Evolutionary conservation across 2,329 filamentous ascomycete genomes (phyloP).

Genomic region (Drechmeria coniospora): DNA sequence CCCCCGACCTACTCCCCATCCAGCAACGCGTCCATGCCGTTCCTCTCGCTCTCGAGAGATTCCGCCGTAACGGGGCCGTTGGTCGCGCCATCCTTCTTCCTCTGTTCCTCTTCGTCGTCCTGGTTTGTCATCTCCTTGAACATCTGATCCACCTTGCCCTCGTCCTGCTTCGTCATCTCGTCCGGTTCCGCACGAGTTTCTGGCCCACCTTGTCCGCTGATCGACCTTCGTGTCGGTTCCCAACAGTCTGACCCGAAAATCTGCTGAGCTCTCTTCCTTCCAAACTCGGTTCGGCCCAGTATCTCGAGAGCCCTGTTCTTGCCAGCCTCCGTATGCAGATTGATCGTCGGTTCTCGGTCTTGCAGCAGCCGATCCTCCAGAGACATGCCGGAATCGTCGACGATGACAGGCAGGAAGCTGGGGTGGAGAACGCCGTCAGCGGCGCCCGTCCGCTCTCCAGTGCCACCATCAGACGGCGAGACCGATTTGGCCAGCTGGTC

Average conservation of each 20-base stretch:
- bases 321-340: conserved; percentile 27
- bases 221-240: conserved; percentile 17
- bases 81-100: conserved; percentile 12
- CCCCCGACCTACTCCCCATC: conserved; percentile 21
- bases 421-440: conserved; percentile 25
- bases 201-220: conserved; percentile 11
- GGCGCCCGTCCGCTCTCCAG: conserved; percentile 22
- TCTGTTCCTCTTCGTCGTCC: conserved; percentile 31
- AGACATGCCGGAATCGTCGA: conserved; percentile 23
- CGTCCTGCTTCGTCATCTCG: conserved; percentile 21
- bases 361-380: conserved; percentile 36
- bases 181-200: conserved; percentile 14
- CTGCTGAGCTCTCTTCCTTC: conserved; percentile 32
- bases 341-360: conserved; percentile 28
- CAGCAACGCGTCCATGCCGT: conserved; percentile 29
- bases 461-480: conserved; percentile 12
- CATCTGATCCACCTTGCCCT: conserved; percentile 37
- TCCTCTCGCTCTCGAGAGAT: conserved; percentile 28
- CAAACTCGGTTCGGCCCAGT: conserved; percentile 31
- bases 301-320: conserved; percentile 38
- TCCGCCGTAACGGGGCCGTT: conserved; percentile 23
- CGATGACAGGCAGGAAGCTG: conserved; percentile 26
- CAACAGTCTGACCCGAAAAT: conserved; percentile 36
- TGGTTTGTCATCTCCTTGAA: conserved; percentile 40
- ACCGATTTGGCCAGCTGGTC: conserved; percentile 12